Percentiles rank a stretch among this genome's conserved stretches.
Evolutionary conservation across 352 stramenopile genomes (phyloP).

Genomic region (Phytophthora constricta): DNA sequence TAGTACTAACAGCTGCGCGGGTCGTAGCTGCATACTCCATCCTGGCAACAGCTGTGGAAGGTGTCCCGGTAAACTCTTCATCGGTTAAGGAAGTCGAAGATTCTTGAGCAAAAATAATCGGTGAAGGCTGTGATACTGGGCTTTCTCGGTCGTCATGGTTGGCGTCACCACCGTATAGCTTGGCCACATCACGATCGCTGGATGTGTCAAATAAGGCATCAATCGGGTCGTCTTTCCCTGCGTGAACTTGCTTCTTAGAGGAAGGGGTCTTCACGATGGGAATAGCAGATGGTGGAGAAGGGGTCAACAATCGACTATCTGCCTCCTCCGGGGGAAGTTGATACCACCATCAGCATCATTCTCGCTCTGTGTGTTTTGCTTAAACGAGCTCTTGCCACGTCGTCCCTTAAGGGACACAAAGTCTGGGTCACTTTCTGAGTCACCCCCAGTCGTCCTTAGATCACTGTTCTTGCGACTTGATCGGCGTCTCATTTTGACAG

Average conservation of each 20-base stretch:
- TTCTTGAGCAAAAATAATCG: too few relatives aligned
- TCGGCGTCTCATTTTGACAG: conserved; percentile 18
- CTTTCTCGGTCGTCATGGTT: too few relatives aligned
- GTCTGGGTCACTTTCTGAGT: conserved; percentile 23
- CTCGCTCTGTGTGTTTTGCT: conserved; percentile 10
- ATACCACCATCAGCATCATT: background rate
- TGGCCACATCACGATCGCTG: conserved; percentile 52
- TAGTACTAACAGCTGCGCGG: background rate
- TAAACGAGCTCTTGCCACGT: conserved; percentile 16
- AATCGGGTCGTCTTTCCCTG: conserved; percentile 54
- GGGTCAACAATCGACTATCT: too few relatives aligned
- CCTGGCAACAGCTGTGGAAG: background rate
- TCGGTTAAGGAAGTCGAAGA: conserved; percentile 5
- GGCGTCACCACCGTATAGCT: conserved; percentile 26
- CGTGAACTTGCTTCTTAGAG: too few relatives aligned
- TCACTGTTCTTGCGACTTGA: conserved; percentile 28
- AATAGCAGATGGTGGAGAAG: too few relatives aligned
- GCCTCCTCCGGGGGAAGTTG: too few relatives aligned
- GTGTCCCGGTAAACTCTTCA: conserved; percentile 6
- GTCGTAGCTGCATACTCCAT: conserved; percentile 3
- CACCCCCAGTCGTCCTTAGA: conserved; percentile 4
- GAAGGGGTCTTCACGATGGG: too few relatives aligned
- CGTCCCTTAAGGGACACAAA: conserved; percentile 26
- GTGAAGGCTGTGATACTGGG: too few relatives aligned
- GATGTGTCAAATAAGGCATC: conserved; percentile 72